Evolutionary conservation across 805 yeast species (phyloP), one percentile per base, ranked within the genome.

Genomic region (Candida multigemmis): DNA sequence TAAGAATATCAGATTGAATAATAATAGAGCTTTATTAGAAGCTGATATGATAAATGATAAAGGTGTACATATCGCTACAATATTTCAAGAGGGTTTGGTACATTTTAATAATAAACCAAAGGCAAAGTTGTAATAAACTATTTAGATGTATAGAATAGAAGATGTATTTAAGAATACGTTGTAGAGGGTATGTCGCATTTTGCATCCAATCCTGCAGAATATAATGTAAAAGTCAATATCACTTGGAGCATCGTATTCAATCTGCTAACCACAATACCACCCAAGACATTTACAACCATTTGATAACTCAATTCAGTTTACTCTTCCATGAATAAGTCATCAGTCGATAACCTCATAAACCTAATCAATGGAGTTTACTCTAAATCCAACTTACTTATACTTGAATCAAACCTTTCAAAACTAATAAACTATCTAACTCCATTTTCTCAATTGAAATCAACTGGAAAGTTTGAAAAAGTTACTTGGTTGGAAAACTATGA

Each of bases 71-170:
- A 64, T 73, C 3, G 81, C 82, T 2, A 65, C 77, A 0, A 60
- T 75, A 2, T 47, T 74, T 6, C 89, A 81, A 48, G 86, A 80
- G 46, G 85, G 84, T 0, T 52, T 75, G 35, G 31, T 69, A 42
- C 26, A n/a, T n/a, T n/a, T n/a, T n/a, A n/a, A n/a, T n/a, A n/a
- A n/a, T n/a, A n/a, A n/a, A n/a, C n/a, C n/a, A n/a, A n/a, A n/a
- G n/a, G n/a, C n/a, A n/a, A n/a, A n/a, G n/a, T n/a, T n/a, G n/a
- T n/a, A n/a, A n/a, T n/a, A n/a, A n/a, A n/a, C n/a, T n/a, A n/a
- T n/a, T n/a, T n/a, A n/a, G n/a, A n/a, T n/a, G n/a, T n/a, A n/a
- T n/a, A n/a, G n/a, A n/a, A n/a, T n/a, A n/a, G n/a, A n/a, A n/a
- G n/a, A n/a, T n/a, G n/a, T n/a, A n/a, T n/a, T n/a, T n/a, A n/a